Evolutionary conservation across 192 early-diverging fungal genomes (phyloP).

Genomic region (Rhizophagus prolifer): DNA sequence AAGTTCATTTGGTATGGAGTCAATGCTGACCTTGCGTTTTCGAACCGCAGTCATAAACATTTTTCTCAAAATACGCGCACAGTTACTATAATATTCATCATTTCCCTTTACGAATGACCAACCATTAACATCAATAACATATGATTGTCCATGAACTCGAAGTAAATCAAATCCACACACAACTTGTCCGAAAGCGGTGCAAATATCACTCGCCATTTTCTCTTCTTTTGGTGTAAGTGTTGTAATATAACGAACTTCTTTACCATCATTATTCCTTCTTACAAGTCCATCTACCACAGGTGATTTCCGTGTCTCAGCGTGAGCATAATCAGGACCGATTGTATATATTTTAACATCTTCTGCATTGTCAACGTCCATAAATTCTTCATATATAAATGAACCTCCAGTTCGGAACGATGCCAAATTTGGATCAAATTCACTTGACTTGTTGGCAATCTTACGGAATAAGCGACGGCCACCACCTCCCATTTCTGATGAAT

Average conservation of each 20-base stretch:
- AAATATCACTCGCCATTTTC: conserved; percentile 72
- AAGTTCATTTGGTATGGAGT: conserved; percentile 50
- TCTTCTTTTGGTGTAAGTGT: conserved; percentile 77
- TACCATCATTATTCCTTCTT: conserved; percentile 93
- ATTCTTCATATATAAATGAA: conserved; percentile 93
- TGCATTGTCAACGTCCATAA: conserved; percentile 90
- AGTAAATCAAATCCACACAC: conserved; percentile 96
- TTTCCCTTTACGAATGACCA: conserved; percentile 99
- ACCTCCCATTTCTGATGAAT: conserved; percentile 75
- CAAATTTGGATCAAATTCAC: conserved; percentile 78
- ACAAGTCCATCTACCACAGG: conserved; percentile 96
- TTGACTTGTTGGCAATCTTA: conserved; percentile 93
- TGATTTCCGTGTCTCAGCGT: conserved; percentile 93
- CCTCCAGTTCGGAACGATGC: conserved; percentile 67
- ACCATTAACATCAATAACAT: conserved; percentile 98
- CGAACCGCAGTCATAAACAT: conserved; percentile 74
- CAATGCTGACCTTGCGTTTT: conserved; percentile 55
- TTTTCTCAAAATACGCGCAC: conserved; percentile 69
- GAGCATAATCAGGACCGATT: conserved; percentile 82
- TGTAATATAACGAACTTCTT: conserved; percentile 93
- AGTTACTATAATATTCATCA: conserved; percentile 88
- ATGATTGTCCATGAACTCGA: conserved; percentile 76
- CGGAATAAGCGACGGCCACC: conserved; percentile 76
- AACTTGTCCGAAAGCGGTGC: conserved; percentile 84
- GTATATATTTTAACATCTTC: conserved; percentile 99